Evolutionary conservation across 352 stramenopile species (phyloP).

Genomic region (Blastocystis hominis): DNA sequence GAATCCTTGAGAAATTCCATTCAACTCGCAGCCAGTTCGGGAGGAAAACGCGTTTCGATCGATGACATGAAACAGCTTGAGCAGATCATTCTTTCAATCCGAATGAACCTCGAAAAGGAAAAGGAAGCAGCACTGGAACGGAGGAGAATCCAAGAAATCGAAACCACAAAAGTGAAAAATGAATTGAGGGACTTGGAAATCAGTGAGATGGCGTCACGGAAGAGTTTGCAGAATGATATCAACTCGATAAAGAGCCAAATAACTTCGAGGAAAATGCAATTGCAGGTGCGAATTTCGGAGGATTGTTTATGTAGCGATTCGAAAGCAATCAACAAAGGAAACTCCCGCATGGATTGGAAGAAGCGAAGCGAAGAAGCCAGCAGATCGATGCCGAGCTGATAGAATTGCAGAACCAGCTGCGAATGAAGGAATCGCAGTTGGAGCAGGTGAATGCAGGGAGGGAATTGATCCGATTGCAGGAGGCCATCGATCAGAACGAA

Average conservation of each 20-base stretch:
- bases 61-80: too few relatives aligned
- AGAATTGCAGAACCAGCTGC: slow-evolving; percentile 61
- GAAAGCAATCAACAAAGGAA: slow-evolving; percentile 78
- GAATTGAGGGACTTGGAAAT: slow-evolving; percentile 54
- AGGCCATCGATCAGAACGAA: not conserved
- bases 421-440: slow-evolving; percentile 63
- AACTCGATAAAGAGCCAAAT: slow-evolving; percentile 65
- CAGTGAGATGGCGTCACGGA: slow-evolving; percentile 76
- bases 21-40: too few relatives aligned
- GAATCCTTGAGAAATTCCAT: too few relatives aligned
- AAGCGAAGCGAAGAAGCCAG: slow-evolving; percentile 62
- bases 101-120: too few relatives aligned
- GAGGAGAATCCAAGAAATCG: too few relatives aligned
- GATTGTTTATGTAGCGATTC: slow-evolving; percentile 53
- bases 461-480: not conserved
- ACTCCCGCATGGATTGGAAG: slow-evolving; percentile 61
- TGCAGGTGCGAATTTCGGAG: not conserved
- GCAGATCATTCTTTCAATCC: too few relatives aligned
- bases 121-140: too few relatives aligned
- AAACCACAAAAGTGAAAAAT: not conserved
- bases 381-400: slow-evolving; percentile 60
- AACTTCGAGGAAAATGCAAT: slow-evolving; percentile 63
- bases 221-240: slow-evolving; percentile 61
- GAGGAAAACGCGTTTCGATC: too few relatives aligned
- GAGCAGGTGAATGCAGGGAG: slow-evolving; percentile 62